Evolutionary conservation across 1,284 basidiomycete genomes (phyloP).

Genomic region (Apiotrichum laibachii): DNA sequence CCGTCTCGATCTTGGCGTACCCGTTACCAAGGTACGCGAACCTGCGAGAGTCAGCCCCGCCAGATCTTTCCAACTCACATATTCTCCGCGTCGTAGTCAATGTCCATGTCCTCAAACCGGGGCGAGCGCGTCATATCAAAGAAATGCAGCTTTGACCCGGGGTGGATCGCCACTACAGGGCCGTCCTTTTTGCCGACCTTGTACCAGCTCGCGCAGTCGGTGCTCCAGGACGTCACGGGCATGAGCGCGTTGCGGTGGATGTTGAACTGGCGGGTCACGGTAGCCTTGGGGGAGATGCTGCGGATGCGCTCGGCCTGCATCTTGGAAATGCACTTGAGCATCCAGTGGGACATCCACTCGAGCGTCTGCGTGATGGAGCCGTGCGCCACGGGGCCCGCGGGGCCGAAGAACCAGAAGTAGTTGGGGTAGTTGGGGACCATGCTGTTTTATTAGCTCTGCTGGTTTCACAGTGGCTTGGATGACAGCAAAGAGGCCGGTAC

Average conservation of each 20-base stretch:
- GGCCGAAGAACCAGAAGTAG: constrained; percentile 30
- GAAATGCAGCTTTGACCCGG: constrained; percentile 26
- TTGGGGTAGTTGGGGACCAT: constrained; percentile 40
- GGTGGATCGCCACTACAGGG: constrained; percentile 25
- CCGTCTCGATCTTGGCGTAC: constrained; percentile 30
- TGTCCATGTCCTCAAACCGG: constrained; percentile 42
- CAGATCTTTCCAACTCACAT: constrained; percentile 3
- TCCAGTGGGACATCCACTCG: constrained; percentile 20
- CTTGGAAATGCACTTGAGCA: constrained; percentile 24
- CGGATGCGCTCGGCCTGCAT: constrained; percentile 29
- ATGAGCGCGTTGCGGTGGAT: constrained; percentile 34
- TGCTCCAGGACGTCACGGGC: constrained; percentile 32
- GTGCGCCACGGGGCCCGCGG: constrained; percentile 31
- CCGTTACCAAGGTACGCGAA: constrained; percentile 38
- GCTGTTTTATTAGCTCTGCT: too few relatives aligned
- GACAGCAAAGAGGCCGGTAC: too few relatives aligned
- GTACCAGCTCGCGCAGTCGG: constrained; percentile 32
- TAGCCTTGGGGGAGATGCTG: constrained; percentile 29
- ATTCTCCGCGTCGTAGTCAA: constrained; percentile 27
- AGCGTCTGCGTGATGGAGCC: constrained; percentile 31
- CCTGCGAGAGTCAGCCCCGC: neutral
- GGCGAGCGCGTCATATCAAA: constrained; percentile 33
- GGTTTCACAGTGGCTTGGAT: too few relatives aligned
- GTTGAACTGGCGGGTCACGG: constrained; percentile 37
- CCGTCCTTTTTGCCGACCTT: constrained; percentile 23